phyloP scores from a whole-genome alignment of 805 yeast species.

The Teunomyces funiuensis region DNA sequence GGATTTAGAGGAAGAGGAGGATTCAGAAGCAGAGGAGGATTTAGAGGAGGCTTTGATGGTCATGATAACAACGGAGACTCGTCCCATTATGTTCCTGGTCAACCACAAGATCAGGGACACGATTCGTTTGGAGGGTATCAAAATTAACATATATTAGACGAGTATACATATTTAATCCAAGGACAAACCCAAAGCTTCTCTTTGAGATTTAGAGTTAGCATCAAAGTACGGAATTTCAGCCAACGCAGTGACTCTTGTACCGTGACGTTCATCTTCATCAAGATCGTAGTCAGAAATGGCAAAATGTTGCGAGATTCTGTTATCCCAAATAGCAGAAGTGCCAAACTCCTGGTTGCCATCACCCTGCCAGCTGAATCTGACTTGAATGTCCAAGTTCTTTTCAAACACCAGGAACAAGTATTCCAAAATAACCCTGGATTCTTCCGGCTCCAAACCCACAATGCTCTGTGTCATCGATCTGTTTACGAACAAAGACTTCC shows the following conservation, averaged over 20 bases:
- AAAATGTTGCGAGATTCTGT: constrained; percentile 13
- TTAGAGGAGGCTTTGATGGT: constrained; percentile 27
- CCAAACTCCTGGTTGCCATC: constrained; percentile 42
- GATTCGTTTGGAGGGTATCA: constrained; percentile 1
- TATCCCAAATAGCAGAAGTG: constrained; percentile 25
- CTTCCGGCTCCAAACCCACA: constrained; percentile 52
- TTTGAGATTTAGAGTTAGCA: constrained; percentile 48
- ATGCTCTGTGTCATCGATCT: constrained; percentile 51
- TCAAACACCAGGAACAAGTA: constrained; percentile 48
- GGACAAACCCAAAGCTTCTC: constrained; percentile 47
- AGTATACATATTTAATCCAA: constrained; percentile 12
- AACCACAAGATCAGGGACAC: background rate
- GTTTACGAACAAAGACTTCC: constrained; percentile 58
- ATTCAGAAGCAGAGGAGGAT: constrained; percentile 38
- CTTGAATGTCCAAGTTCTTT: constrained; percentile 55
- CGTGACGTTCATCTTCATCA: constrained; percentile 11
- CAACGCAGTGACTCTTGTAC: constrained; percentile 43
- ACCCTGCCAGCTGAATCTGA: constrained; percentile 50
- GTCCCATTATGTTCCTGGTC: background rate
- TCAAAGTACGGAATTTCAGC: constrained; percentile 55
- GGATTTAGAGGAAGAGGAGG: constrained; percentile 29
- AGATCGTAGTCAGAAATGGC: constrained; percentile 21
- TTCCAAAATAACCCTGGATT: constrained; percentile 47
- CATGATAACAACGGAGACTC: background rate
- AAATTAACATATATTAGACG: background rate